Conservation (phyloP, 163 green algal species). For the Scenedesmus sp. region DNA sequence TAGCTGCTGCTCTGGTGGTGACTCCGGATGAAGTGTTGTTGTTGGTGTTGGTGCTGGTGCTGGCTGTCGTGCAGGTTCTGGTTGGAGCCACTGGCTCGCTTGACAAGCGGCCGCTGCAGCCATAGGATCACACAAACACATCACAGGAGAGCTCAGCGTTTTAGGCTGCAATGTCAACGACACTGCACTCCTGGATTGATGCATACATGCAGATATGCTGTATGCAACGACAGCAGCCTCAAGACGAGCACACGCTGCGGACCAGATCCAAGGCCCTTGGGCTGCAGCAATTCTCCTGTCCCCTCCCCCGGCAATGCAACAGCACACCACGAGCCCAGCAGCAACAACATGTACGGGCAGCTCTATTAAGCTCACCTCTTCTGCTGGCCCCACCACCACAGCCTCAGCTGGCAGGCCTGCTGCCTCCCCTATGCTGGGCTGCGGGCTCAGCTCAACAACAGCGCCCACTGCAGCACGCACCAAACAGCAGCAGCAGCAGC, state of each 20-base stretch:
- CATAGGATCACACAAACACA: too few relatives aligned
- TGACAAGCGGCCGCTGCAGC: neutral
- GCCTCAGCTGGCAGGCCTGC: neutral
- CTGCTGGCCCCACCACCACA: neutral
- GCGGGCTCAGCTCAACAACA: constrained; percentile 35
- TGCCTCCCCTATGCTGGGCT: constrained; percentile 15
- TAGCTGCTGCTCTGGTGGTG: neutral
- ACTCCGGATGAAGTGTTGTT: neutral
- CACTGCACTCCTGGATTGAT: too few relatives aligned
- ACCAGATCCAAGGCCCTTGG: too few relatives aligned
- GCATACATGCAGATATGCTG: too few relatives aligned
- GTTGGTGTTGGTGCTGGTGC: neutral
- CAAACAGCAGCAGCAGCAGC: neutral
- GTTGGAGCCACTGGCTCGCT: neutral
- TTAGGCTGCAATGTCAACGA: too few relatives aligned
- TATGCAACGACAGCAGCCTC: too few relatives aligned
- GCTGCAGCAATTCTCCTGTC: too few relatives aligned
- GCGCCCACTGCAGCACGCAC: neutral
- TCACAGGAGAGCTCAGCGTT: too few relatives aligned
- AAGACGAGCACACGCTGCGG: too few relatives aligned
- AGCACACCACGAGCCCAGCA: neutral
- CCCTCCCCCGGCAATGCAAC: neutral
- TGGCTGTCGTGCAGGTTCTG: neutral
- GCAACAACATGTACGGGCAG: neutral
- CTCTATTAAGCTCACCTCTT: neutral